Evolutionary conservation across 2,329 filamentous ascomycete species (phyloP).

Genomic region (Fusarium nelsonii): DNA sequence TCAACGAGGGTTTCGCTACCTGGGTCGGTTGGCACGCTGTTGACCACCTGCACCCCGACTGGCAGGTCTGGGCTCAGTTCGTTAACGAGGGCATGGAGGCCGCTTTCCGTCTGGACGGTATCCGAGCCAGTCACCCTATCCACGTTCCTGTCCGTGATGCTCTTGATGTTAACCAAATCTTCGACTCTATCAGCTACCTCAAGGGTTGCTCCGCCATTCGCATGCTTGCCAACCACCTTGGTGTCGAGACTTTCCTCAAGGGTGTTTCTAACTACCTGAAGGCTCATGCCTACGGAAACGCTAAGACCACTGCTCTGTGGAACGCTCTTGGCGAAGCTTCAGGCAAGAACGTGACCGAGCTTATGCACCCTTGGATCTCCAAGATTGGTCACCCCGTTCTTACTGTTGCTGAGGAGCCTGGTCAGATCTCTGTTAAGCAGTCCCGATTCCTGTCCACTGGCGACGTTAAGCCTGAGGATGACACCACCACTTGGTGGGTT

Average conservation of each 20-base stretch:
- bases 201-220: slow-evolving; percentile 97
- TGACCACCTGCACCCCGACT: slow-evolving; percentile 93
- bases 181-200: slow-evolving; percentile 95
- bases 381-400: slow-evolving; percentile 96
- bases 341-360: slow-evolving; percentile 83
- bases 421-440: slow-evolving; percentile 85
- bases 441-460: slow-evolving; percentile 91
- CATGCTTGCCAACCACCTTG: slow-evolving; percentile 93
- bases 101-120: slow-evolving; percentile 88
- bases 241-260: slow-evolving; percentile 87
- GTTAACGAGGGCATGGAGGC: slow-evolving; percentile 94
- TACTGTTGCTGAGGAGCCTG: slow-evolving; percentile 84
- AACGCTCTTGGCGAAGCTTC: slow-evolving; percentile 87
- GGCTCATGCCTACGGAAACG: slow-evolving; percentile 88
- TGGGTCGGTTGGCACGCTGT: slow-evolving; percentile 97
- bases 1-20: slow-evolving; percentile 96
- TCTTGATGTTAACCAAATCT: slow-evolving; percentile 97
- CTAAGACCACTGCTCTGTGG: slow-evolving; percentile 93
- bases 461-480: slow-evolving; percentile 90
- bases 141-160: slow-evolving; percentile 95
- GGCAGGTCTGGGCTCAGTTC: slow-evolving; percentile 98
- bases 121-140: slow-evolving; percentile 94
- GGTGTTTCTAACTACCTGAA: slow-evolving; percentile 93
- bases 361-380: slow-evolving; percentile 96
- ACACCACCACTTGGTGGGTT: slow-evolving; percentile 95